phyloP scores from a whole-genome alignment of 257 asterid genomes.

The Solanum chilense region DNA sequence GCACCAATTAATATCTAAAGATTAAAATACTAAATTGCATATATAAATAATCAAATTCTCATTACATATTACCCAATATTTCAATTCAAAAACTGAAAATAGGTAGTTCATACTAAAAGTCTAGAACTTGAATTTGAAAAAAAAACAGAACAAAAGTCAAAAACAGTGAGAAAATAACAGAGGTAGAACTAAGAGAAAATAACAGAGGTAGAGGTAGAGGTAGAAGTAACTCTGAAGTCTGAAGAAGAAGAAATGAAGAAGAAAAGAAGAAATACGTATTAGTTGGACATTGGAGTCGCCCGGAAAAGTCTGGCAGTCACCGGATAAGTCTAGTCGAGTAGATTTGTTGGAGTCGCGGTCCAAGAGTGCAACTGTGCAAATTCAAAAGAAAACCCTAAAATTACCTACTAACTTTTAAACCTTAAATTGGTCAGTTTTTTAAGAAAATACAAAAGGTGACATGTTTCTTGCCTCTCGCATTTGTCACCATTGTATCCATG shows the following conservation, averaged over 20 bases:
- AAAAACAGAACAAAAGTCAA: background rate
- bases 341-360: background rate
- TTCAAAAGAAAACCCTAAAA: background rate
- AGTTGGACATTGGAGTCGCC: background rate
- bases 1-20: background rate
- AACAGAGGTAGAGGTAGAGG: background rate
- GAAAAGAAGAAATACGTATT: background rate
- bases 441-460: background rate
- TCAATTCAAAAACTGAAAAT: background rate
- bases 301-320: background rate
- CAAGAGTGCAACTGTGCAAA: background rate
- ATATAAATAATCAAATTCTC: background rate
- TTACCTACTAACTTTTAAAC: background rate
- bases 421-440: background rate
- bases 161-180: background rate
- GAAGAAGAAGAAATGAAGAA: background rate
- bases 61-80: background rate
- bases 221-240: background rate
- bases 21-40: background rate
- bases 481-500: background rate
- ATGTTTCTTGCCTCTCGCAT: background rate
- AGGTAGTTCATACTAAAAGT: background rate
- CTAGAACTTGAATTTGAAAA: background rate
- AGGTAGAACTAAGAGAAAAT: background rate
- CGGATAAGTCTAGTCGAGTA: background rate